Base-by-base conservation (phyloP, 1,284 basidiomycete genomes). In the Moesziomyces globuligerus region DNA sequence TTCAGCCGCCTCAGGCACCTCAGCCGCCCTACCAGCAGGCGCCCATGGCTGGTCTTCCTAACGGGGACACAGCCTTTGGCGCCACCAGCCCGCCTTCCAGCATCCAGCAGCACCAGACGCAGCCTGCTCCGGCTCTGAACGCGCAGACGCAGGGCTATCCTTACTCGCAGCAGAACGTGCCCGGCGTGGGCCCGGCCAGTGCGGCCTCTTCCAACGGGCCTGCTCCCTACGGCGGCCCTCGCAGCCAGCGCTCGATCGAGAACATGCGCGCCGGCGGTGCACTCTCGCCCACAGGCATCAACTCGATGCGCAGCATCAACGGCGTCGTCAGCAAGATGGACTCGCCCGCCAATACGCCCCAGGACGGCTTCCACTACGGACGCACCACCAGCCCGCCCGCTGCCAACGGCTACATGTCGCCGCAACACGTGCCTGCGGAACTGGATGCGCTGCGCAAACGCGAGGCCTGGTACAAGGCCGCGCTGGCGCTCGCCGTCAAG, bases 401-500 rank as follows among this genome's bases (percentile, higher is more conserved):
- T 2, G 42, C 48, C 41, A 72, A 72, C 26, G 69, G 69, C 13
- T 64, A 64, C 56, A 69, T 59, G 47, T 58, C 59, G 44, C 66
- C 66, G 21, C 64, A 57, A 38, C 45, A 41, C 20, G 55, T 55
- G 4, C 38, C 50, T 13, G 59, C 86, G 26, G 94, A 95, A 79
- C 81, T 94, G 29, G 93, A 94, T 69, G 85, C 85, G 32, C 83
- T 91, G 75, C 89, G 88, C 85, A 90, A 89, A 78, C 88, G 91
- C 68, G 90, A 94, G 84, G 85, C 86, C 24, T 96, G 94, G 89
- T 90, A 97, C 88, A 90, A 89, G 81, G 89, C 90, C 38, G 90
- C 91, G 6, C 85, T 98, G 44, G 84, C 86, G 8, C 89, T 90
- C 75, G 94, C 94, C 0, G 86, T 88, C 28, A 88, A 89, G 56